Base-by-base conservation (phyloP, 106 monocot species). In the Dendrobium officinale region DNA sequence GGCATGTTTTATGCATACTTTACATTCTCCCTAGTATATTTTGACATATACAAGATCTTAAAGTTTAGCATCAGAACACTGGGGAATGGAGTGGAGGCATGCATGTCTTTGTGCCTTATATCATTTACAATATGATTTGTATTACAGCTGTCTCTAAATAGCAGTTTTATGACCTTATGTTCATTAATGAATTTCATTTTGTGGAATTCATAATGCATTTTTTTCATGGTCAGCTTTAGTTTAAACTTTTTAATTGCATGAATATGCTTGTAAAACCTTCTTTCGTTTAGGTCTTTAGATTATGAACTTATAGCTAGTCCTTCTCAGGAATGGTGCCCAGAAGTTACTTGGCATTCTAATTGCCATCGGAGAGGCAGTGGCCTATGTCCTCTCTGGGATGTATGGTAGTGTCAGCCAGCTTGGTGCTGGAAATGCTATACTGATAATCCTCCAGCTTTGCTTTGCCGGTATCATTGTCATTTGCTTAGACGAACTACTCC, bases 391-490 rank as follows among this genome's bases (percentile, higher is more conserved):
- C 4, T 90, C 90, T 82, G 90, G 90, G 18, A 90, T 90, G 90
- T 90, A 90, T 80, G 90, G 89, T 42, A 89, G 89, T 80, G 86
- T 86, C 51, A 82, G 82, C 42, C 89, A 86, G 41, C 89, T 89
- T 73, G 86, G 89, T 73, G 72, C 89, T 72, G 86, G 89, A 15
- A 89, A 89, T 84, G 86, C 89, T 72, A 84, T 84, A 67, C 67
- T 89, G 22, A 89, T 89, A 19, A 86, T 89, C 77, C 77, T 89
- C 33, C 89, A 89, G 73, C 90, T 91, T 78, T 88, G 79, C 77
- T 91, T 91, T 88, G 90, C 90, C 64, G 90, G 90, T 56, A 88
- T 91, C 40, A 91, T 91, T 78, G 90, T 91, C 68, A 91, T 91
- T 40, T 91, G 90, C 58, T 80, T 91, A 56, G 90, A 91, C 78